Base-by-base conservation (phyloP, 2,329 filamentous ascomycete species). In the Neofusicoccum ribis region DNA sequence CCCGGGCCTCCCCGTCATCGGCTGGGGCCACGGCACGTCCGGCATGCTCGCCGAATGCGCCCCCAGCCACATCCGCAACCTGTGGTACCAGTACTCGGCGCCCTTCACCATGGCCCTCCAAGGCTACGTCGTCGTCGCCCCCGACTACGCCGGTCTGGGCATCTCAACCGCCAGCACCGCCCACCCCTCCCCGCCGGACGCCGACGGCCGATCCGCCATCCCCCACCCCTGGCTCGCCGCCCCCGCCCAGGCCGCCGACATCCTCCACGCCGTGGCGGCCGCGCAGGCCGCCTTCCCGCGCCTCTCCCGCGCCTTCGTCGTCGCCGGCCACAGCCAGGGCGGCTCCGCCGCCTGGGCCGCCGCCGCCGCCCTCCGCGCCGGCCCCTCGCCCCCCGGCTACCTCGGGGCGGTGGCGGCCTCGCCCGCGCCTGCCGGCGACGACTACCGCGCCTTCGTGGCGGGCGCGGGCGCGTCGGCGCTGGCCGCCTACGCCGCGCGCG, bases 261-360 rank as follows among this genome's bases (percentile, higher is more conserved):
- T 82, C 0, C 70, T 80, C 1, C 79, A 82, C 65, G 76, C 81
- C 1, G 68, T 83, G 0, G 63, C 72, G 15, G 82, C 83, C 0
- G 81, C 81, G 0, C 74, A 73, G 14, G 67, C 67, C 12, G 79
- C 80, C 0, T 85, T 83, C 65, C 72, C 78, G 0, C 69, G 70
- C 1, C 67, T 71, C 1, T 69, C 80, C 1, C 72, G 69, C 1
- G 68, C 77, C 0, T 85, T 83, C 63, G 79, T 83, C 15, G 73
- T 77, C 27, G 76, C 82, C 68, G 81, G 82, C 7, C 80, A 83
- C 66, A 81, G 77, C 11, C 80, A 85, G 70, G 83, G 82, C 23
- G 82, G 81, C 7, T 76, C 74, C 1, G 77, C 75, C 0, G 78
- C 79, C 0, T 85, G 82, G 82, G 71, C 71, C 3, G 67, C 73